phyloP scores from a whole-genome alignment of 2,329 filamentous ascomycete species.

The Lasiodiplodia sp. region DNA sequence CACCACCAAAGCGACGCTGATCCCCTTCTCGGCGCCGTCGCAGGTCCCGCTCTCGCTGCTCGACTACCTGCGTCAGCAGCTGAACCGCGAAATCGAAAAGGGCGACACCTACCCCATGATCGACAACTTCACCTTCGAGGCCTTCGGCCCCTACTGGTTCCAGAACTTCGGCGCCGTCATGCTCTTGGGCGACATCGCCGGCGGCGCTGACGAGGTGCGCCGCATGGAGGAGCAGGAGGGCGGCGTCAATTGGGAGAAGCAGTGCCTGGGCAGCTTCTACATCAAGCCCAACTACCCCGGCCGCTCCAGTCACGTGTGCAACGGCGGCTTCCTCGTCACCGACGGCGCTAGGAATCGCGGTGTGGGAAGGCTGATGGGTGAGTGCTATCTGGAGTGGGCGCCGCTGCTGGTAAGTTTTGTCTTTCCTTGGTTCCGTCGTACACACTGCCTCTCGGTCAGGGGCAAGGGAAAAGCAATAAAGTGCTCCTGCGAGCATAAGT shows the following conservation, averaged over 20 bases:
- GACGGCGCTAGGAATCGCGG: conserved; percentile 57
- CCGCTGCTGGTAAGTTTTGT: conserved; percentile 52
- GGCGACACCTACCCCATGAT: conserved; percentile 93
- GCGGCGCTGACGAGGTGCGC: conserved; percentile 55
- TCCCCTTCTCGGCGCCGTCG: conserved; percentile 79
- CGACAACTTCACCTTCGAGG: conserved; percentile 74
- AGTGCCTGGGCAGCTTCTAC: conserved; percentile 89
- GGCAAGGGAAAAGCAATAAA: neutral
- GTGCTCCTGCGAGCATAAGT: neutral
- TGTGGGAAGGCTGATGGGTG: conserved; percentile 60
- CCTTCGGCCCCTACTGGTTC: conserved; percentile 87
- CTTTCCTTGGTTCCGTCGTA: neutral
- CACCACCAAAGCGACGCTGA: conserved; percentile 81
- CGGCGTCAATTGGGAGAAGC: conserved; percentile 73
- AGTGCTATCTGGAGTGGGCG: conserved; percentile 61
- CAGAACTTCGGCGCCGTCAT: conserved; percentile 89
- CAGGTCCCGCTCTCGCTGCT: conserved; percentile 80
- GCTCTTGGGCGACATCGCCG: conserved; percentile 75
- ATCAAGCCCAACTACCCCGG: conserved; percentile 95
- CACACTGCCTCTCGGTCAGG: too few species aligned
- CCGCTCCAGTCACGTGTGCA: conserved; percentile 86
- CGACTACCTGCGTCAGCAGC: conserved; percentile 79
- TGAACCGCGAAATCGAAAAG: conserved; percentile 90
- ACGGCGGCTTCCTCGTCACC: conserved; percentile 63
- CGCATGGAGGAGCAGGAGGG: conserved; percentile 52